Evolutionary conservation across 2,329 filamentous ascomycete genomes (phyloP).

Genomic region (Hypoxylon sp.): DNA sequence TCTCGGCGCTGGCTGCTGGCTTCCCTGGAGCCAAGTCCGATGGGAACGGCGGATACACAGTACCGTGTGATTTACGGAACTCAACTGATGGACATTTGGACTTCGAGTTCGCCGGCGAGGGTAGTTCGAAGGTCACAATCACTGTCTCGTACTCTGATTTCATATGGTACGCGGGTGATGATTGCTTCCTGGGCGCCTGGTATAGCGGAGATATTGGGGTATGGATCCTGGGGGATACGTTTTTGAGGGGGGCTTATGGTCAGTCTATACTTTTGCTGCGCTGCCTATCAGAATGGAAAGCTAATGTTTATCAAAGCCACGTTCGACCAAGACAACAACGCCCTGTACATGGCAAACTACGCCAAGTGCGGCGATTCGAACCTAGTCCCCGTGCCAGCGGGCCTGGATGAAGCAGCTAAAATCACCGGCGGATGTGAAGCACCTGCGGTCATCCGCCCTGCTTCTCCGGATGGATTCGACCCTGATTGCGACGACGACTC

Average conservation of each 20-base stretch:
- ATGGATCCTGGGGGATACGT: slow-evolving; percentile 54
- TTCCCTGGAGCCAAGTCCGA: slow-evolving; percentile 60
- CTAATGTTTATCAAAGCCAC: slow-evolving; percentile 41
- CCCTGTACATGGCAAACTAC: slow-evolving; percentile 53
- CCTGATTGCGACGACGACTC: slow-evolving; percentile 12
- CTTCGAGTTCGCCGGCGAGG: slow-evolving; percentile 60
- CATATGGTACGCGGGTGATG: slow-evolving; percentile 51
- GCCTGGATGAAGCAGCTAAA: slow-evolving; percentile 46
- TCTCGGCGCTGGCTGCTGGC: slow-evolving; percentile 60
- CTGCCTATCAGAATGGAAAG: background rate
- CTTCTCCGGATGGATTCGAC: slow-evolving; percentile 7
- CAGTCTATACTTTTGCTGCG: slow-evolving; percentile 19
- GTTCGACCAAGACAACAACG: slow-evolving; percentile 53
- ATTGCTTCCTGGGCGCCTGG: slow-evolving; percentile 51
- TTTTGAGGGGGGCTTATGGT: slow-evolving; percentile 54
- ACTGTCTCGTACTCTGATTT: slow-evolving; percentile 52
- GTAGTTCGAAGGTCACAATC: slow-evolving; percentile 53
- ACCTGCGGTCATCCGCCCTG: slow-evolving; percentile 13
- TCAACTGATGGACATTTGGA: slow-evolving; percentile 59
- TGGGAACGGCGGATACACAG: slow-evolving; percentile 61
- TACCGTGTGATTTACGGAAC: slow-evolving; percentile 60
- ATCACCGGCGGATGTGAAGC: slow-evolving; percentile 48
- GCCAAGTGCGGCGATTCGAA: slow-evolving; percentile 46
- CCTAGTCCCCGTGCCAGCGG: slow-evolving; percentile 51
- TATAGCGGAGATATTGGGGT: slow-evolving; percentile 44